phyloP scores from a whole-genome alignment of 495 filamentous ascomycete genomes.

The Bathelium albidoporum region DNA sequence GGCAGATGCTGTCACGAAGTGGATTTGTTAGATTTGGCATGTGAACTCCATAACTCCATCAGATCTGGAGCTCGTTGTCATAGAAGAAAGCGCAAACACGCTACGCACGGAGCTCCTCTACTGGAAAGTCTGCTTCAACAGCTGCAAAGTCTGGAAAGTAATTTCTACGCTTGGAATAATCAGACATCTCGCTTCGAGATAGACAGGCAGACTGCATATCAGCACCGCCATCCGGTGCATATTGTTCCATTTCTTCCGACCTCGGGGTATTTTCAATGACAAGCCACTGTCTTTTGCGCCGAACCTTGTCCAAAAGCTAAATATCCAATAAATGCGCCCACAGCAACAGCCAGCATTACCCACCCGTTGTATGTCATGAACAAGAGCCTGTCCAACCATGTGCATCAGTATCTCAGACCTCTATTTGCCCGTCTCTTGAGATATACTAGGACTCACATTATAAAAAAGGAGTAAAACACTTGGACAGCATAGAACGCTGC shows the following conservation, averaged over 20 bases:
- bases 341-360: constrained; percentile 85
- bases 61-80: too few species aligned
- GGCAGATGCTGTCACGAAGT: not conserved
- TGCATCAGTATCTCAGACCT: not conserved
- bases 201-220: not conserved
- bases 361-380: constrained; percentile 99
- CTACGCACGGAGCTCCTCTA: too few species aligned
- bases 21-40: too few species aligned
- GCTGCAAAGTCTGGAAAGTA: too few species aligned
- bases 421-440: not conserved
- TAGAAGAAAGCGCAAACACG: too few species aligned
- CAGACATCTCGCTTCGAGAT: not conserved
- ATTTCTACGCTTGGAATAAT: not conserved
- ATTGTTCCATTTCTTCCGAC: not conserved
- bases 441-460: constrained; percentile 64
- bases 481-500: constrained; percentile 80
- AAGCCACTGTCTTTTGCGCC: constrained; percentile 74
- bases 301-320: constrained; percentile 56
- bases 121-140: too few species aligned
- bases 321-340: constrained; percentile 85
- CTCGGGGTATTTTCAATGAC: constrained; percentile 48
- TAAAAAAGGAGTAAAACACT: constrained; percentile 98
- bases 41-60: too few species aligned
- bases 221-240: not conserved
- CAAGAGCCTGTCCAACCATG: constrained; percentile 55